These are phyloP conservation scores for Ganoderma resinaceum DNA, from an alignment of 1,284 basidiomycete species.

Conservation along the genomic window DNA sequence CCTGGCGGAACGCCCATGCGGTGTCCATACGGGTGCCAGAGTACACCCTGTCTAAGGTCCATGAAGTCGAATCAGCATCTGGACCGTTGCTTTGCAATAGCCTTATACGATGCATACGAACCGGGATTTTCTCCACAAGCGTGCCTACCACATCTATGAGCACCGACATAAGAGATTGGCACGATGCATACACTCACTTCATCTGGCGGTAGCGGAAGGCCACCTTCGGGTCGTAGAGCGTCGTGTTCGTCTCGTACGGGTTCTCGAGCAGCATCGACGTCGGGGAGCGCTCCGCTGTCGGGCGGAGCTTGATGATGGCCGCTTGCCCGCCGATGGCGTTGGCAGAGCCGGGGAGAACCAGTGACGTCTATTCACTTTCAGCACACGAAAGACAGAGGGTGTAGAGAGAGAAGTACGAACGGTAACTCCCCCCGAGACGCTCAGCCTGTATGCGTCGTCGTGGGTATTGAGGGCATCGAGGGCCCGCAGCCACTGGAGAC, in stretches of 20 bases:
- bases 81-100: too few species aligned
- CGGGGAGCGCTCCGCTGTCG: slow-evolving; percentile 50
- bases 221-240: slow-evolving; percentile 33
- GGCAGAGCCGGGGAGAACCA: slow-evolving; percentile 56
- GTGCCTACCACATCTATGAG: slow-evolving; percentile 23
- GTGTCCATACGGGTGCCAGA: slow-evolving; percentile 64
- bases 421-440: slow-evolving; percentile 54
- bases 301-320: slow-evolving; percentile 57
- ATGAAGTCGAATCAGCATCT: background rate
- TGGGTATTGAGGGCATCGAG: slow-evolving; percentile 53
- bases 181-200: slow-evolving; percentile 37
- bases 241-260: slow-evolving; percentile 47
- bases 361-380: slow-evolving; percentile 35
- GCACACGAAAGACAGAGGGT: background rate
- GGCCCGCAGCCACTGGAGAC: slow-evolving; percentile 54
- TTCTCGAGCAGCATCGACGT: slow-evolving; percentile 55
- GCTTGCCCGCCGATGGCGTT: slow-evolving; percentile 51
- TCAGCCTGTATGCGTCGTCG: slow-evolving; percentile 43
- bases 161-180: background rate
- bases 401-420: background rate
- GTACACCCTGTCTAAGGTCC: slow-evolving; percentile 37
- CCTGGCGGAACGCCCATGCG: slow-evolving; percentile 62
- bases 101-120: slow-evolving; percentile 17
- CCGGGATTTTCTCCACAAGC: slow-evolving; percentile 45
- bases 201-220: slow-evolving; percentile 56